phyloP scores from a whole-genome alignment of 2,329 filamentous ascomycete species.

The Phyllosticta citriasiana region DNA sequence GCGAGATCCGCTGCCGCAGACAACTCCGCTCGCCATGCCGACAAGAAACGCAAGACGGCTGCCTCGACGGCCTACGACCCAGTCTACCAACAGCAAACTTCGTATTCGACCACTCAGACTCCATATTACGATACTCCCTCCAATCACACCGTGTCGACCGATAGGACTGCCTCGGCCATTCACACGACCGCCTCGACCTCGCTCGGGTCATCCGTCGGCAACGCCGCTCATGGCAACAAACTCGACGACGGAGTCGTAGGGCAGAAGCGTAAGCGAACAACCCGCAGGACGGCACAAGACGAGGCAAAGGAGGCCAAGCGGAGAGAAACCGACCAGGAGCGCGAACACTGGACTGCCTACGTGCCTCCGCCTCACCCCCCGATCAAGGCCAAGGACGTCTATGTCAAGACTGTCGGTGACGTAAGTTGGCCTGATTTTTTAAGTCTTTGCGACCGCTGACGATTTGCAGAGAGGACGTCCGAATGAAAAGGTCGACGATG shows the following conservation, averaged over 20 bases:
- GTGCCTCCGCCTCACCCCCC: slow-evolving; percentile 78
- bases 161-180: slow-evolving; percentile 68
- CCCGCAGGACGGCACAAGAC: slow-evolving; percentile 69
- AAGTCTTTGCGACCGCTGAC: slow-evolving; percentile 12
- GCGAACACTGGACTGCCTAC: slow-evolving; percentile 68
- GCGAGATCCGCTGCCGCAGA: slow-evolving; percentile 16
- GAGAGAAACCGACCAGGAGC: slow-evolving; percentile 57
- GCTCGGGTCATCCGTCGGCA: slow-evolving; percentile 56
- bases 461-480: slow-evolving; percentile 35
- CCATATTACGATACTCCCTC: slow-evolving; percentile 57
- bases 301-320: slow-evolving; percentile 58
- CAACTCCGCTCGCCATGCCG: slow-evolving; percentile 44
- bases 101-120: slow-evolving; percentile 64
- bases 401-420: slow-evolving; percentile 49
- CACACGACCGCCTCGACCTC: slow-evolving; percentile 88
- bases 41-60: slow-evolving; percentile 67
- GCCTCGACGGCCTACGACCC: slow-evolving; percentile 54
- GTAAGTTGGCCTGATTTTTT: slow-evolving; percentile 33
- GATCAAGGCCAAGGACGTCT: slow-evolving; percentile 67
- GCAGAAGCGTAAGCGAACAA: slow-evolving; percentile 79
- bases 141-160: slow-evolving; percentile 67
- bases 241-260: slow-evolving; percentile 57
- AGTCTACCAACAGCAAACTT: slow-evolving; percentile 57
- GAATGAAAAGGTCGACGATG: slow-evolving; percentile 76
- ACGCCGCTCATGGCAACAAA: slow-evolving; percentile 48